Evolutionary conservation across 768 basidiomycete species (phyloP).

Genomic region (Leccinum disarticulatum): DNA sequence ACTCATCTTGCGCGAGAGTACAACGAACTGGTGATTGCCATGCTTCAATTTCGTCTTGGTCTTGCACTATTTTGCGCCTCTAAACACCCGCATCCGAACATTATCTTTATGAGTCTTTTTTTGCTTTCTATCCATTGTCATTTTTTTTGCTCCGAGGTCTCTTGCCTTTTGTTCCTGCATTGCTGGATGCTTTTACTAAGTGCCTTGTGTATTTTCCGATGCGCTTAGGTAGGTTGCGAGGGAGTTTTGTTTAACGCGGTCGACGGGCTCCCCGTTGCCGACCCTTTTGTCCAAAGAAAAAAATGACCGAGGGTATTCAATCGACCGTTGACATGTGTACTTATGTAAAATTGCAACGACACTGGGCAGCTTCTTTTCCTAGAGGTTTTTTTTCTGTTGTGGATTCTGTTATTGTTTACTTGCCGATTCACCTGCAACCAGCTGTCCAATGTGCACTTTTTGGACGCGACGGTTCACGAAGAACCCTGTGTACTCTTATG

Average conservation of each 20-base stretch:
- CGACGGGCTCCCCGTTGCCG: not conserved
- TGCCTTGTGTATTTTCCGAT: slow-evolving; percentile 25
- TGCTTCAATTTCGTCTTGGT: not conserved
- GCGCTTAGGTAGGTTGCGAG: slow-evolving; percentile 21
- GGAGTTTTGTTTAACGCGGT: slow-evolving; percentile 5
- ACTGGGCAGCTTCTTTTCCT: not conserved
- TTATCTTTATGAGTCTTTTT: slow-evolving; percentile 6
- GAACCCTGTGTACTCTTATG: slow-evolving; percentile 64
- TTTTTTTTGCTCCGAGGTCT: slow-evolving; percentile 4
- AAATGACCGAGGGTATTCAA: not conserved
- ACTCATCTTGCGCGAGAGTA: slow-evolving; percentile 54
- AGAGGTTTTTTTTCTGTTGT: not conserved
- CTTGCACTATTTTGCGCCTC: not conserved
- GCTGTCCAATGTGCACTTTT: slow-evolving; percentile 60
- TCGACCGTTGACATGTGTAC: slow-evolving; percentile 12
- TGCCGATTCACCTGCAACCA: slow-evolving; percentile 25
- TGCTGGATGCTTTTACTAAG: slow-evolving; percentile 18
- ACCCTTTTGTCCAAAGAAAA: not conserved
- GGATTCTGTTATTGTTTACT: not conserved
- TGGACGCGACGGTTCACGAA: slow-evolving; percentile 74
- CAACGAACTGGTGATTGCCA: slow-evolving; percentile 7
- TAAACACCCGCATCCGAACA: not conserved
- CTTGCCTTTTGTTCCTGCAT: slow-evolving; percentile 11
- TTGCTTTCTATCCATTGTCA: not conserved
- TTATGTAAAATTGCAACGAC: not conserved